Conservation (phyloP, 2,329 filamentous ascomycete species). For the Aspergillus chevalieri region DNA sequence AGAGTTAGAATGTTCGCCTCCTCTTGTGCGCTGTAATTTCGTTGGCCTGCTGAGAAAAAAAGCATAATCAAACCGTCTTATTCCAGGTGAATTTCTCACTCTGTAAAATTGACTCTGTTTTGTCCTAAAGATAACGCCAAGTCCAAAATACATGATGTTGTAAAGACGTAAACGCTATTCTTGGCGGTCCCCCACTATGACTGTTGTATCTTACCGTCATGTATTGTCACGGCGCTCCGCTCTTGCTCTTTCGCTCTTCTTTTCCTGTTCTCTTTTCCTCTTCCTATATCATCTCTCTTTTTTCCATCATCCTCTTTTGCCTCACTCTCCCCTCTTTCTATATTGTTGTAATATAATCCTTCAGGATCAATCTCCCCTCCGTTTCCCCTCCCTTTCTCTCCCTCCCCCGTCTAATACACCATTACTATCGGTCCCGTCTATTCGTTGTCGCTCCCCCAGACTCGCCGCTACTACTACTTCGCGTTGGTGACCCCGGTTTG, state of each 20-base stretch:
- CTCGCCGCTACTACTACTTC: neutral
- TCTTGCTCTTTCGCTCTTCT: constrained; percentile 1
- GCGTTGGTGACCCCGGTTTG: no score
- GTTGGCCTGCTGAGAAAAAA: no score
- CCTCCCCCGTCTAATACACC: constrained; percentile 5
- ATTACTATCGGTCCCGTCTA: neutral
- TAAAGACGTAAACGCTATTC: neutral
- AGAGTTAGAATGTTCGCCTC: no score
- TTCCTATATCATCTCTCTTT: neutral
- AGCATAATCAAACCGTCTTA: no score
- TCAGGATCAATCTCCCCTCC: constrained; percentile 3
- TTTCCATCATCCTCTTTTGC: neutral
- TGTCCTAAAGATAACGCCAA: neutral
- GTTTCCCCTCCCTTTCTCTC: constrained; percentile 5
- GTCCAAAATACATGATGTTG: neutral
- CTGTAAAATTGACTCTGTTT: no score
- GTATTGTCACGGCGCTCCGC: neutral
- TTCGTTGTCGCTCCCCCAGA: constrained; percentile 4
- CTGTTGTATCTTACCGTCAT: neutral
- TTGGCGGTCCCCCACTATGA: neutral
- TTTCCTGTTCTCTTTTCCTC: neutral
- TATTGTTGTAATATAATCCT: neutral
- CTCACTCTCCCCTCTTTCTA: constrained; percentile 10
- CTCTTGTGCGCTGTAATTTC: no score
- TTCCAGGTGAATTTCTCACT: no score